Conservation (phyloP, 176 grass and related monocot species). For the Zizania latifolia region DNA sequence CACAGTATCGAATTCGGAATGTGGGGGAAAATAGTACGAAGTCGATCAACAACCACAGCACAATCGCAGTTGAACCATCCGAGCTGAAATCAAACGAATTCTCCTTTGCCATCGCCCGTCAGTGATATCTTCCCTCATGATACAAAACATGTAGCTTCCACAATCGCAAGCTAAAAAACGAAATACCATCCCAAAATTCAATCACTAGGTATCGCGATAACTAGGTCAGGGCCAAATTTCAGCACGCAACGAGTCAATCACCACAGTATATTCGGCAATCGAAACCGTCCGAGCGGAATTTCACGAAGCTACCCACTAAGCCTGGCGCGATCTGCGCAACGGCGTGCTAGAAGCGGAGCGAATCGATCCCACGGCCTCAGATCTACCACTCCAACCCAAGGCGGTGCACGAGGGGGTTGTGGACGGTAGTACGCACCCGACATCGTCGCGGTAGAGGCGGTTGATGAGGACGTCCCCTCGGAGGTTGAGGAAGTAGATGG, state of each 20-base stretch:
- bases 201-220: background rate
- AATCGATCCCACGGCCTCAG: conserved; percentile 11
- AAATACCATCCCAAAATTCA: conserved; percentile 8
- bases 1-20: background rate
- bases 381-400: conserved; percentile 32
- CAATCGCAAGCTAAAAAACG: background rate
- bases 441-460: conserved; percentile 94
- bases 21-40: background rate
- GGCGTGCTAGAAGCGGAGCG: background rate
- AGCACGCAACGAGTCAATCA: conserved; percentile 2
- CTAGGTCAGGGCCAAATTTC: background rate
- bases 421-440: conserved; percentile 49
- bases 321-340: conserved; percentile 22
- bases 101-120: background rate
- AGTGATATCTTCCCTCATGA: background rate
- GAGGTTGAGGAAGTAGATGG: conserved; percentile 92
- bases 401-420: background rate
- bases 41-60: background rate
- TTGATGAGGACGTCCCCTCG: conserved; percentile 95
- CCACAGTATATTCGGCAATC: background rate
- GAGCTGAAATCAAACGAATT: conserved; percentile 18
- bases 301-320: background rate
- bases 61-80: background rate
- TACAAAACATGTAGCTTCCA: background rate
- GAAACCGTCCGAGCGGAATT: background rate